These are phyloP conservation scores for Bjerkandera adusta DNA, from an alignment of 1,284 basidiomycete species.

Conservation along the genomic window DNA sequence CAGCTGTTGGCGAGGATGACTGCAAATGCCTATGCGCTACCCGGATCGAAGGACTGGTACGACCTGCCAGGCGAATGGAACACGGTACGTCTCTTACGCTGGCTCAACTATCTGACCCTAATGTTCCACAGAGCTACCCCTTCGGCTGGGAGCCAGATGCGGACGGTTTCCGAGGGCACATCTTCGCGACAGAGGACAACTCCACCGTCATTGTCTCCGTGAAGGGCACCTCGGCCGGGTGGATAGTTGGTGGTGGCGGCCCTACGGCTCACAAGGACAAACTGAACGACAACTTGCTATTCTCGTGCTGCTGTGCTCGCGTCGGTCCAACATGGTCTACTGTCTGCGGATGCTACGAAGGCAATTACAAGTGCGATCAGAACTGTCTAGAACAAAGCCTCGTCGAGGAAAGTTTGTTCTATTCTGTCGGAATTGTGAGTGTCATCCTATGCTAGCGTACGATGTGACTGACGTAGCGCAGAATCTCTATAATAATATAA, in stretches of 20 bases:
- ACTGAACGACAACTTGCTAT: constrained; percentile 92
- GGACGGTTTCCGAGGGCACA: constrained; percentile 89
- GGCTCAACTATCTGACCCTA: background rate
- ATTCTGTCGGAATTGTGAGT: constrained; percentile 77
- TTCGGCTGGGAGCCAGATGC: constrained; percentile 92
- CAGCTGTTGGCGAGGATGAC: constrained; percentile 91
- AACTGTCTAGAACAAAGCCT: constrained; percentile 81
- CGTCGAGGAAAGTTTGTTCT: constrained; percentile 85
- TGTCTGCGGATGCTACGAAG: constrained; percentile 89
- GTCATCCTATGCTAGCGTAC: background rate
- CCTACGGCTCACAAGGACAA: constrained; percentile 91
- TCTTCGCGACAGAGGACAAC: constrained; percentile 86
- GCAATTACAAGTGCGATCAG: constrained; percentile 81
- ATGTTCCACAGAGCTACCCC: constrained; percentile 57
- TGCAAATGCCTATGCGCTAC: constrained; percentile 72
- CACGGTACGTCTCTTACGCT: constrained; percentile 39
- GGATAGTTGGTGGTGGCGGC: constrained; percentile 77
- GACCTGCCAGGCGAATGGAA: constrained; percentile 68
- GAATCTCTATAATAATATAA: constrained; percentile 93
- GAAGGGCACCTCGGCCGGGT: constrained; percentile 87
- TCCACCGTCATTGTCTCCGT: constrained; percentile 86
- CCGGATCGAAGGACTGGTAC: constrained; percentile 72
- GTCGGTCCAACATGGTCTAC: constrained; percentile 94
- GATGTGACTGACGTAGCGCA: constrained; percentile 27
- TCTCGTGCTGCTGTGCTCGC: constrained; percentile 95